phyloP scores from a whole-genome alignment of 192 early-diverging fungal species.

The Mortierella claussenii region DNA sequence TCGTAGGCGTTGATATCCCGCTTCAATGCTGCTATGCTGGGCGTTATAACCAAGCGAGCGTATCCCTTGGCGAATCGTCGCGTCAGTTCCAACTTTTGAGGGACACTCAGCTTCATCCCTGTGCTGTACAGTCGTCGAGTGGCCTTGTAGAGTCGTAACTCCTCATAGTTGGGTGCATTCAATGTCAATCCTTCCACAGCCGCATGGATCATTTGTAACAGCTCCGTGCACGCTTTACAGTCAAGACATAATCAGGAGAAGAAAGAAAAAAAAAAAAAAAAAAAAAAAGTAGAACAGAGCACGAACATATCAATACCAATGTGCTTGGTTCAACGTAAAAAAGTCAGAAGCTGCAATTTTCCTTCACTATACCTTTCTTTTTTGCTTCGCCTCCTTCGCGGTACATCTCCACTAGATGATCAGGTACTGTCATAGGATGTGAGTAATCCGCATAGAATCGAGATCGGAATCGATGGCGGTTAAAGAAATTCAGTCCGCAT shows the following conservation, averaged over 20 bases:
- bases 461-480: slow-evolving; percentile 59
- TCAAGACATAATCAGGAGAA: background rate
- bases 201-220: slow-evolving; percentile 49
- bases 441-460: slow-evolving; percentile 54
- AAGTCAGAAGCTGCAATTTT: background rate
- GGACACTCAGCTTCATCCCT: slow-evolving; percentile 31
- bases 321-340: too few species aligned
- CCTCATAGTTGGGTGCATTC: slow-evolving; percentile 57
- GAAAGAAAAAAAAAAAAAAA: background rate
- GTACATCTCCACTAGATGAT: slow-evolving; percentile 46
- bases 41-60: slow-evolving; percentile 12
- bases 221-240: slow-evolving; percentile 54
- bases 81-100: slow-evolving; percentile 51
- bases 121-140: slow-evolving; percentile 51
- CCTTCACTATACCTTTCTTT: slow-evolving; percentile 32
- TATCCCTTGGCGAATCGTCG: slow-evolving; percentile 52
- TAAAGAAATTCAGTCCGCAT: slow-evolving; percentile 58
- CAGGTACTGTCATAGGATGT: slow-evolving; percentile 40
- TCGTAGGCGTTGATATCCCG: slow-evolving; percentile 44
- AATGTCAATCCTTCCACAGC: slow-evolving; percentile 52
- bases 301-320: background rate
- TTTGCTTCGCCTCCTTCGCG: slow-evolving; percentile 47
- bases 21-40: slow-evolving; percentile 35
- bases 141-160: slow-evolving; percentile 51
- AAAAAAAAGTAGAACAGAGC: background rate